Conservation (phyloP, 106 monocot species). For the Apostasia shenzhenica region DNA sequence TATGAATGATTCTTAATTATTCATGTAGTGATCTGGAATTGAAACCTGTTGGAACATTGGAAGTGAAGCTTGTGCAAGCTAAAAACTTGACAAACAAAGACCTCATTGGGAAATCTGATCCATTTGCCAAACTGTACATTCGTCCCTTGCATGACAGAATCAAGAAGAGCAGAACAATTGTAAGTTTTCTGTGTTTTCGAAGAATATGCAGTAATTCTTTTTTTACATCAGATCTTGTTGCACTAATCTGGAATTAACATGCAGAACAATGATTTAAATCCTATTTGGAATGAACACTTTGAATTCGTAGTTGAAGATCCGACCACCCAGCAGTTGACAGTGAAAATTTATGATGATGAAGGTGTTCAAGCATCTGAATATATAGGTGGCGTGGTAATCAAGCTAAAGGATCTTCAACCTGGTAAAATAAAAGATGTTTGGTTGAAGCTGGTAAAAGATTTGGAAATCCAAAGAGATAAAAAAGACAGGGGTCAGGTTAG, state of each 20-base stretch:
- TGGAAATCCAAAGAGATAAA: constrained; percentile 81
- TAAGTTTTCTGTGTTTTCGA: constrained; percentile 22
- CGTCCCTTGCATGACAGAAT: constrained; percentile 79
- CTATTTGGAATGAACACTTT: constrained; percentile 95
- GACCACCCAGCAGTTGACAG: constrained; percentile 69
- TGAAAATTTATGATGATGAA: constrained; percentile 96
- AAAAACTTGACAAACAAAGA: constrained; percentile 84
- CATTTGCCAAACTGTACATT: constrained; percentile 68
- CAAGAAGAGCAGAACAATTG: constrained; percentile 86
- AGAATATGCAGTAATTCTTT: neutral
- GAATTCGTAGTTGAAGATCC: constrained; percentile 91
- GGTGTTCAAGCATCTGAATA: constrained; percentile 76
- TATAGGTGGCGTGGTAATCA: constrained; percentile 68
- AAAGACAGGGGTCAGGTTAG: constrained; percentile 83
- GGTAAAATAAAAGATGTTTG: constrained; percentile 88
- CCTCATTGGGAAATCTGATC: constrained; percentile 96
- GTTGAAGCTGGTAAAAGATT: constrained; percentile 92
- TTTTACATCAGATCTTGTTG: neutral
- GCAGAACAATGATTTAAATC: constrained; percentile 96
- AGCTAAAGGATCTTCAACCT: constrained; percentile 65
- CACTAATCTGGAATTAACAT: neutral
- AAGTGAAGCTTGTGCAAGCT: constrained; percentile 91
- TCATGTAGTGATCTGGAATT: constrained; percentile 72
- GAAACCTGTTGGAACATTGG: constrained; percentile 78
- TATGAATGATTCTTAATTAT: neutral